phyloP scores from a whole-genome alignment of 805 yeast species.

The Saturnispora dispora region DNA sequence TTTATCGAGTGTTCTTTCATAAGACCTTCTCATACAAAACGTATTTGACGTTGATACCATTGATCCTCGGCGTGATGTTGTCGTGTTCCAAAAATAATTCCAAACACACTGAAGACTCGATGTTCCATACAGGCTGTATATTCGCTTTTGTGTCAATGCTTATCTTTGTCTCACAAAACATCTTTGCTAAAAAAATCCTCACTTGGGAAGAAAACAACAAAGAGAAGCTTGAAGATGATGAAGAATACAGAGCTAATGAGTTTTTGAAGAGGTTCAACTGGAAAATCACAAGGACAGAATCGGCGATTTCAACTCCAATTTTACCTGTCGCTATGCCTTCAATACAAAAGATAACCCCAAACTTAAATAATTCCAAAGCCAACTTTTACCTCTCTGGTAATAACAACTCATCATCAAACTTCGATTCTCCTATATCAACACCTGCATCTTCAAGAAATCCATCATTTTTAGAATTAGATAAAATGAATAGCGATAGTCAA shows the following conservation, averaged over 20 bases:
- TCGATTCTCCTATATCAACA: constrained; percentile 2
- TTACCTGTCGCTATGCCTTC: constrained; percentile 27
- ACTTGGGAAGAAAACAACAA: constrained; percentile 34
- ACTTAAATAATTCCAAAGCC: neutral
- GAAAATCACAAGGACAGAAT: constrained; percentile 24
- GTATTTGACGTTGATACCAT: constrained; percentile 69
- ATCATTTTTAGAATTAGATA: constrained; percentile 1
- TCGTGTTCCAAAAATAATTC: constrained; percentile 46
- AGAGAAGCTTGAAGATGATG: constrained; percentile 14
- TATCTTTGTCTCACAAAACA: constrained; percentile 70
- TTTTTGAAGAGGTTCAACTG: constrained; percentile 23
- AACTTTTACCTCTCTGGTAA: constrained; percentile 15
- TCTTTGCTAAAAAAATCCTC: constrained; percentile 66
- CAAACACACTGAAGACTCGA: constrained; percentile 17
- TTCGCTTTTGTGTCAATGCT: constrained; percentile 50
- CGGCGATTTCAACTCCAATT: constrained; percentile 28
- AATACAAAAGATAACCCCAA: constrained; percentile 17
- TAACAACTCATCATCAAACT: constrained; percentile 10
- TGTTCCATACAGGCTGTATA: constrained; percentile 33
- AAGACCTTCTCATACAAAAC: constrained; percentile 54
- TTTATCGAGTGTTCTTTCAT: constrained; percentile 56
- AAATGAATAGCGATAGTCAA: constrained; percentile 1
- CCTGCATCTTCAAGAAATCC: constrained; percentile 7
- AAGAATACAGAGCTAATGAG: constrained; percentile 17
- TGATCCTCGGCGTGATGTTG: constrained; percentile 78